A percentile compares a stretch with the other conserved stretches of the same genome.
Evolutionary conservation across 345 rosid species (phyloP).

Genomic region (Salix dunnii): DNA sequence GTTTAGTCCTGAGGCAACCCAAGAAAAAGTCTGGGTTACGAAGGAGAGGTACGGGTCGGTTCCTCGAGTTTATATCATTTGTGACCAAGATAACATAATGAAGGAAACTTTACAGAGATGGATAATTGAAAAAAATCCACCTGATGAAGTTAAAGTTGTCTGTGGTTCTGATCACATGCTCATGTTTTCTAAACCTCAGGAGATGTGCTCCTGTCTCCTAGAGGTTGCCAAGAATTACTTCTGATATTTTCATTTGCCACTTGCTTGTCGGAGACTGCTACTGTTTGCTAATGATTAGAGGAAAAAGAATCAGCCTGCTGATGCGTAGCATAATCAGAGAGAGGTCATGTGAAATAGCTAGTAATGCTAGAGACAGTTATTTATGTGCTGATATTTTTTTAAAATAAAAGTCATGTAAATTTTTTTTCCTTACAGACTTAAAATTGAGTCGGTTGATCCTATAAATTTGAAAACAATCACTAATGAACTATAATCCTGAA

Average conservation of each 20-base stretch:
- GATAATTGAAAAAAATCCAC: slow-evolving; percentile 18
- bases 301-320: no score
- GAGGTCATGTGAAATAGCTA: no score
- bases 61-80: slow-evolving; percentile 14
- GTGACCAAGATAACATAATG: slow-evolving; percentile 11
- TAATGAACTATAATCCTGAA: no score
- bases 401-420: no score
- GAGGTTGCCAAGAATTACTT: slow-evolving; percentile 18
- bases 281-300: no score
- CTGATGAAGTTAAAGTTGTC: slow-evolving; percentile 12
- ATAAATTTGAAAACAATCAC: no score
- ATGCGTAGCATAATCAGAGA: no score
- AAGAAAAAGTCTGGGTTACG: background rate
- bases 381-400: no score
- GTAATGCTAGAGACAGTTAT: no score
- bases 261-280: no score
- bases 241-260: background rate
- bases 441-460: no score
- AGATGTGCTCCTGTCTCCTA: slow-evolving; percentile 7
- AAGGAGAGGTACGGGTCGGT: slow-evolving; percentile 22
- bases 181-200: slow-evolving; percentile 29
- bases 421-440: no score
- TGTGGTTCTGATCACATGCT: slow-evolving; percentile 26
- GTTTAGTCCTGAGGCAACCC: background rate
- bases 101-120: slow-evolving; percentile 15